phyloP scores from a whole-genome alignment of 129 eudicot species.

The Centella asiatica region DNA sequence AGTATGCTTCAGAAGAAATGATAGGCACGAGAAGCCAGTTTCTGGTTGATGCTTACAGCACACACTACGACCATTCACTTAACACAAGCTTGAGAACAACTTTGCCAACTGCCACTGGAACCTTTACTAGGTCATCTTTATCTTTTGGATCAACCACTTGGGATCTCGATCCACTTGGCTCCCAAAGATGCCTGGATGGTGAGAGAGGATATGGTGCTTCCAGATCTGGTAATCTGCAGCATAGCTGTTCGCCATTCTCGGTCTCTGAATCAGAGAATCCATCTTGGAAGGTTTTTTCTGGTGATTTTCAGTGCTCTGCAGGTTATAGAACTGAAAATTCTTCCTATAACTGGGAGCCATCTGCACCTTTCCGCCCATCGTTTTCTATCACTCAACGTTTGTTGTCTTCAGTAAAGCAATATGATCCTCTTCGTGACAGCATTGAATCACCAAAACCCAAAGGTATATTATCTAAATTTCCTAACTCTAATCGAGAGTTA shows the following conservation, averaged over 20 bases:
- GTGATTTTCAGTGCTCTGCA: constrained; percentile 9
- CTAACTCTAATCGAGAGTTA: constrained; percentile 30
- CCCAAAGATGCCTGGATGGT: constrained; percentile 19
- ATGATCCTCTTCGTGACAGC: constrained; percentile 63
- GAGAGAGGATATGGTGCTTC: constrained; percentile 26
- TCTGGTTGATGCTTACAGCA: constrained; percentile 14
- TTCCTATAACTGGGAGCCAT: constrained; percentile 63
- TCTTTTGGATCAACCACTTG: constrained; percentile 36
- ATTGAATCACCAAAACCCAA: constrained; percentile 31
- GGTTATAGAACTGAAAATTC: constrained; percentile 22
- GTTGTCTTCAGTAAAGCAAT: constrained; percentile 33
- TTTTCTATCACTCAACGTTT: constrained; percentile 38
- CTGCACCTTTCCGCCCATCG: constrained; percentile 63
- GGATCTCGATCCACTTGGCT: constrained; percentile 24
- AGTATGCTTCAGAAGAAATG: constrained; percentile 22
- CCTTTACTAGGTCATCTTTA: constrained; percentile 28
- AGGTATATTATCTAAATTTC: constrained; percentile 23
- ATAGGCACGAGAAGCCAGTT: constrained; percentile 25
- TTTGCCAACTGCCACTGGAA: constrained; percentile 14
- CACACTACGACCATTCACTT: constrained; percentile 12
- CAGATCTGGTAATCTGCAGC: constrained; percentile 21
- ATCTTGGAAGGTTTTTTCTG: constrained; percentile 8
- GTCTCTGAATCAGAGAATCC: constrained; percentile 34
- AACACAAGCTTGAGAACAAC: constrained; percentile 12
- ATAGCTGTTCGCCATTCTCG: constrained; percentile 18